These are phyloP conservation scores for Colletotrichum brevisporum DNA, from an alignment of 2,329 filamentous ascomycete genomes.

Conservation along the genomic window DNA sequence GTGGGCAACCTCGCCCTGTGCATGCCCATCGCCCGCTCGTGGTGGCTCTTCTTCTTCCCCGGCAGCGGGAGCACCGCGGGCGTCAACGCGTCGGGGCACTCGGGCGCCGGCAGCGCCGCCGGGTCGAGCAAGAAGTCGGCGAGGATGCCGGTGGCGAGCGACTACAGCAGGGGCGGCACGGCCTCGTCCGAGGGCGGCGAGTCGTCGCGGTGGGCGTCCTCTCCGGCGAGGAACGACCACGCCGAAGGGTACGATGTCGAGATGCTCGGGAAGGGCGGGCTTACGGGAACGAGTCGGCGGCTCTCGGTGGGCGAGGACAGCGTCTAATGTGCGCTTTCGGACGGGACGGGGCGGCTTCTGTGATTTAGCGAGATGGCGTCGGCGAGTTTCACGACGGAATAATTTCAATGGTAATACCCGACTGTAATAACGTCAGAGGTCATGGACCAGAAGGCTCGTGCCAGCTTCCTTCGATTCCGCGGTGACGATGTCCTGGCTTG, in stretches of 20 bases:
- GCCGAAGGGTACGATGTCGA: constrained; percentile 16
- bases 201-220: constrained; percentile 2
- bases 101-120: background rate
- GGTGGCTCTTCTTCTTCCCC: constrained; percentile 28
- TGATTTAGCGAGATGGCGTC: background rate
- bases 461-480: too few species aligned
- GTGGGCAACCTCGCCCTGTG: constrained; percentile 37
- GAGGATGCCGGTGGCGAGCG: background rate
- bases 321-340: background rate
- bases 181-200: constrained; percentile 6
- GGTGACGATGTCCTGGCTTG: too few species aligned
- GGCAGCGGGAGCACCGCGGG: background rate
- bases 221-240: constrained; percentile 7
- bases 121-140: background rate
- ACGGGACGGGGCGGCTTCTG: background rate
- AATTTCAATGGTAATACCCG: too few species aligned
- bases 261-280: constrained; percentile 8
- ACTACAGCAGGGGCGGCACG: background rate
- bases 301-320: constrained; percentile 16
- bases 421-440: too few species aligned
- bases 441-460: too few species aligned
- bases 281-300: background rate
- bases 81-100: background rate
- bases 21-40: constrained; percentile 23
- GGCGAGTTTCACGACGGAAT: background rate